Base-by-base conservation (phyloP, 176 grass and related monocot genomes). In the Raddia distichophylla region DNA sequence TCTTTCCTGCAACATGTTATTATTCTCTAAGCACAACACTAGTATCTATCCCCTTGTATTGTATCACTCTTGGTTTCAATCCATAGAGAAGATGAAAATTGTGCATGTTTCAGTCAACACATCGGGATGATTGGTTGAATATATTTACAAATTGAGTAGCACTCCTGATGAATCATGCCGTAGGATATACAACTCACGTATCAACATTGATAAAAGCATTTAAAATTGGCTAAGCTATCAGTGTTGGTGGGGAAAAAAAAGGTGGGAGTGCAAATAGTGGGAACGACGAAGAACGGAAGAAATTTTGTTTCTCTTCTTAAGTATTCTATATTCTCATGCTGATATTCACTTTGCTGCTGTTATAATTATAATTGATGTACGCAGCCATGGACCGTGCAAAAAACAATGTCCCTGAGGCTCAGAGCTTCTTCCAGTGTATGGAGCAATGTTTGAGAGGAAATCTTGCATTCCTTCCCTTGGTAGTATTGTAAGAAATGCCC, bases 71-170 rank as follows among this genome's bases (percentile, higher is more conserved):
- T 4, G 18, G 17, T 56, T 5, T 18, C 19, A 60, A 60, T 32
- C 54, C 20, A 49, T 15, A 15, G 56, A 22, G 19, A 5, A 6
- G 10, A 10, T 33, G 13, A 33, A 6, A 47, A 51, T 71, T 18
- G n/a, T n/a, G 4, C 37, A 40, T 40, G 11, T 69, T 58, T 59
- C 49, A 37, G 18, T 52, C 8, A 8, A 6, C 18, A 11, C 17
- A 15, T 73, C 60, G 45, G 58, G 19, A 11, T 34, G n/a, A 54
- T 20, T 63, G 33, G 45, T 82, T 8, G 0, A 22, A 50, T 40
- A 73, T 53, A 53, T 63, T 43, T 73, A 82, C 58, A 73, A 71
- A 58, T 69, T 11, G 12, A 50, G 3, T 82, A 37, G 13, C 33
- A 54, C 10, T 19, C 18, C 60, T 53, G 53, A 55, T 18, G 53